These are phyloP conservation scores for Ustilago esculenta DNA, from an alignment of 1,284 basidiomycete genomes.

Conservation along the genomic window DNA sequence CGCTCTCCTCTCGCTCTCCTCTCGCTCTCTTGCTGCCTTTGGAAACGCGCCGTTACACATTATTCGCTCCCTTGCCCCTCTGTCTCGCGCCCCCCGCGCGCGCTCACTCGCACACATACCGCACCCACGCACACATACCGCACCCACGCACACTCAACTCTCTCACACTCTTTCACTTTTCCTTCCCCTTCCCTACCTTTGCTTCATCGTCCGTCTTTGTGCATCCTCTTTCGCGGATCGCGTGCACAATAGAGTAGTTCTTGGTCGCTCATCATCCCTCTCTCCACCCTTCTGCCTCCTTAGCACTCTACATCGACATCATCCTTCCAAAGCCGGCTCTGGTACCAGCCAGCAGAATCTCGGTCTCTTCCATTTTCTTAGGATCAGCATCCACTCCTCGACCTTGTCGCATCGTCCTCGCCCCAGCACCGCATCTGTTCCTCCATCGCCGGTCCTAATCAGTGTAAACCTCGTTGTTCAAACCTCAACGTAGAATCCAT, in stretches of 20 bases:
- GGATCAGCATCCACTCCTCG: background rate
- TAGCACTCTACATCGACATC: too few species aligned
- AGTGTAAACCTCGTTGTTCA: background rate
- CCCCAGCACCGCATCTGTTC: too few species aligned
- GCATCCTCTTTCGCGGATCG: background rate
- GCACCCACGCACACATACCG: too few species aligned
- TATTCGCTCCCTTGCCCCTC: conserved; percentile 5
- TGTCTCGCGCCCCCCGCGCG: too few species aligned
- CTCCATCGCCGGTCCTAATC: background rate
- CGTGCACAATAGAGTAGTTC: too few species aligned
- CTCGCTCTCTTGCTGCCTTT: background rate
- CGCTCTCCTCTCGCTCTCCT: background rate
- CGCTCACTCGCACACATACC: too few species aligned
- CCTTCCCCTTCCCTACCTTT: background rate
- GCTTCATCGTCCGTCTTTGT: background rate
- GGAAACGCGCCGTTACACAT: conserved; percentile 2
- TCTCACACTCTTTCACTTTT: conserved; percentile 11
- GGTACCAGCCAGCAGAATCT: too few species aligned
- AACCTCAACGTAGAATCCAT: too few species aligned
- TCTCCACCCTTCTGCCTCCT: too few species aligned
- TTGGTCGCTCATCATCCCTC: too few species aligned
- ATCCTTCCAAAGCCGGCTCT: too few species aligned
- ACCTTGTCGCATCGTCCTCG: background rate
- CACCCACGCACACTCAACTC: background rate
- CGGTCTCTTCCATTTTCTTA: background rate